Conservation (phyloP, 2,329 filamentous ascomycete genomes). For the Fusarium sublunatum region DNA sequence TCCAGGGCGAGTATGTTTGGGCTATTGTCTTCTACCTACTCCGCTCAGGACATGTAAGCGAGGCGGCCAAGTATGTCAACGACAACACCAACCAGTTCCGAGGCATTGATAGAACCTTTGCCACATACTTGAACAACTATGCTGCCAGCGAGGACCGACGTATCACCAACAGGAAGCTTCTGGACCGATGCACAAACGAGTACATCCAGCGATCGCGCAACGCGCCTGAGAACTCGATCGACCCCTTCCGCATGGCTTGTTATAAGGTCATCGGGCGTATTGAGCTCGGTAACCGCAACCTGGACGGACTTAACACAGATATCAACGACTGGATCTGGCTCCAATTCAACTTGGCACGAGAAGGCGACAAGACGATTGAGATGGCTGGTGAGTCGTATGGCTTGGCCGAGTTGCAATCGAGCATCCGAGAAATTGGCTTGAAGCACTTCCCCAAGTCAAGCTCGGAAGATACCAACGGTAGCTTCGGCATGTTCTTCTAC, state of each 20-base stretch:
- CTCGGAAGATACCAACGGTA: slow-evolving; percentile 78
- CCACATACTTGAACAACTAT: slow-evolving; percentile 87
- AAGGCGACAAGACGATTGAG: slow-evolving; percentile 71
- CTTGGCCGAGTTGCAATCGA: slow-evolving; percentile 76
- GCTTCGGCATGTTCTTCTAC: slow-evolving; percentile 92
- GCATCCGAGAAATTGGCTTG: slow-evolving; percentile 87
- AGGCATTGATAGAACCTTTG: slow-evolving; percentile 90
- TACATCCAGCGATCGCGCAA: slow-evolving; percentile 88
- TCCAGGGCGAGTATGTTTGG: slow-evolving; percentile 89
- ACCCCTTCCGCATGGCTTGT: slow-evolving; percentile 96
- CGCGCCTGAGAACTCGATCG: slow-evolving; percentile 85
- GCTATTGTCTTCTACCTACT: slow-evolving; percentile 93
- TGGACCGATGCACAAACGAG: slow-evolving; percentile 89
- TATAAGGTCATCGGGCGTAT: slow-evolving; percentile 95
- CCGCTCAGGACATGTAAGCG: slow-evolving; percentile 82
- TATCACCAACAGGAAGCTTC: slow-evolving; percentile 77
- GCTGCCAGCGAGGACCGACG: slow-evolving; percentile 80
- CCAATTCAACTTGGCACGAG: slow-evolving; percentile 75
- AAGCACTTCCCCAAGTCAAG: slow-evolving; percentile 88
- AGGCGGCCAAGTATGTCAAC: slow-evolving; percentile 88
- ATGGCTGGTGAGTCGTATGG: slow-evolving; percentile 75
- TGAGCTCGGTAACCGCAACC: slow-evolving; percentile 71
- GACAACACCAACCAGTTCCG: slow-evolving; percentile 83
- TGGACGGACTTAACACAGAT: slow-evolving; percentile 71
- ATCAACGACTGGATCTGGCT: slow-evolving; percentile 80